These are phyloP conservation scores for Lasiodiplodia gonubiensis DNA, from an alignment of 2,329 filamentous ascomycete species.

Conservation along the genomic window DNA sequence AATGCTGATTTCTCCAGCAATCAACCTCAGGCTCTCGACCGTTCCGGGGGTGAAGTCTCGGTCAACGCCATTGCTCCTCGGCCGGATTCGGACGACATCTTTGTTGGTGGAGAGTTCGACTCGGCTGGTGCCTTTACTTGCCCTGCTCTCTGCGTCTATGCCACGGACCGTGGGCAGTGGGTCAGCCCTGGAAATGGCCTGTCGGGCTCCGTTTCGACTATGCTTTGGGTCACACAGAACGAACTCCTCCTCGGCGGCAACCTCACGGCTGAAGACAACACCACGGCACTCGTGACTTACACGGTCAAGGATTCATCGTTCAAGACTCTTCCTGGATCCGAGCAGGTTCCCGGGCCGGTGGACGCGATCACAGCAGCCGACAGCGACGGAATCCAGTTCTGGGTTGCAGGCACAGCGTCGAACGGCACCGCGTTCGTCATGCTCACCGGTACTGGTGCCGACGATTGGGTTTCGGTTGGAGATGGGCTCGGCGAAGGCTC, in stretches of 20 bases:
- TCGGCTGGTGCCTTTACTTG: constrained; percentile 83
- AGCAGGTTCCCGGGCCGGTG: constrained; percentile 78
- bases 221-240: constrained; percentile 77
- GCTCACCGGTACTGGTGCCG: constrained; percentile 81
- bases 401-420: constrained; percentile 75
- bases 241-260: constrained; percentile 79
- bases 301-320: constrained; percentile 71
- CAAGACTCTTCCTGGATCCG: constrained; percentile 65
- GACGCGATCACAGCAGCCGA: constrained; percentile 77
- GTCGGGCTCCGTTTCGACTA: constrained; percentile 69
- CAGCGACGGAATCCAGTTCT: constrained; percentile 73
- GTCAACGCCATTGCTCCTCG: constrained; percentile 79
- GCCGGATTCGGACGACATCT: constrained; percentile 75
- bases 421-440: constrained; percentile 69
- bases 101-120: constrained; percentile 84
- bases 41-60: constrained; percentile 62
- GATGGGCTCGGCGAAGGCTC: constrained; percentile 69
- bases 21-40: constrained; percentile 78
- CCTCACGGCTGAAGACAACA: constrained; percentile 69
- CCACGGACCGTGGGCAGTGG: constrained; percentile 75
- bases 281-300: constrained; percentile 73
- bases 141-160: constrained; percentile 80
- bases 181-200: constrained; percentile 76
- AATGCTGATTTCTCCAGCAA: constrained; percentile 64
- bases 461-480: constrained; percentile 70